Percentiles rank a stretch among this genome's conserved stretches.
Conservation (phyloP, 2,329 filamentous ascomycete species). For the Pestalotiopsis sp. region DNA sequence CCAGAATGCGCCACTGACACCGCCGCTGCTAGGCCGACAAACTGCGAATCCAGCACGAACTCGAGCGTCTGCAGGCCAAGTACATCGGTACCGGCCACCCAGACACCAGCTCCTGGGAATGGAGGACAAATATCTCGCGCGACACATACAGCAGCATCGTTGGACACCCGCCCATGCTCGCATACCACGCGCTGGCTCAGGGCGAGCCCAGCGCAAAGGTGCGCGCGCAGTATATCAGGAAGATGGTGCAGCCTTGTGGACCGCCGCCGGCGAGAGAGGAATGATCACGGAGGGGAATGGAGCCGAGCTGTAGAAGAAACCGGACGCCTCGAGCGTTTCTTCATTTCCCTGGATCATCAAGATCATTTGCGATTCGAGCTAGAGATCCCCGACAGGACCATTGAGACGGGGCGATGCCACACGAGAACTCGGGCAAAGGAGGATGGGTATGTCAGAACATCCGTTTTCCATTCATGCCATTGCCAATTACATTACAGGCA, state of each 20-base stretch:
- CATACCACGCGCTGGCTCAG: conserved; percentile 87
- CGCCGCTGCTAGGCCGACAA: conserved; percentile 76
- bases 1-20: neutral
- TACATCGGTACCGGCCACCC: conserved; percentile 96
- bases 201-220: conserved; percentile 84
- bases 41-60: conserved; percentile 94
- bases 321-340: too few relatives aligned
- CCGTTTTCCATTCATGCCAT: neutral
- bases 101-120: conserved; percentile 97
- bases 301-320: neutral
- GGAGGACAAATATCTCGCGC: conserved; percentile 92
- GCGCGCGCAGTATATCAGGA: conserved; percentile 78
- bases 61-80: conserved; percentile 93
- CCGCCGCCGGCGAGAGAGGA: conserved; percentile 60
- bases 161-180: conserved; percentile 84
- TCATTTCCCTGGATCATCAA: too few relatives aligned
- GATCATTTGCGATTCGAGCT: too few relatives aligned
- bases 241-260: conserved; percentile 68
- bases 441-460: neutral
- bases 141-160: conserved; percentile 89
- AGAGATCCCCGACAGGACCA: too few relatives aligned
- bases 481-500: neutral
- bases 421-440: neutral
- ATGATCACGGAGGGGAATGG: neutral
- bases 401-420: neutral